phyloP scores from a whole-genome alignment of 345 rosid species.

The Eucalyptus microcorys region DNA sequence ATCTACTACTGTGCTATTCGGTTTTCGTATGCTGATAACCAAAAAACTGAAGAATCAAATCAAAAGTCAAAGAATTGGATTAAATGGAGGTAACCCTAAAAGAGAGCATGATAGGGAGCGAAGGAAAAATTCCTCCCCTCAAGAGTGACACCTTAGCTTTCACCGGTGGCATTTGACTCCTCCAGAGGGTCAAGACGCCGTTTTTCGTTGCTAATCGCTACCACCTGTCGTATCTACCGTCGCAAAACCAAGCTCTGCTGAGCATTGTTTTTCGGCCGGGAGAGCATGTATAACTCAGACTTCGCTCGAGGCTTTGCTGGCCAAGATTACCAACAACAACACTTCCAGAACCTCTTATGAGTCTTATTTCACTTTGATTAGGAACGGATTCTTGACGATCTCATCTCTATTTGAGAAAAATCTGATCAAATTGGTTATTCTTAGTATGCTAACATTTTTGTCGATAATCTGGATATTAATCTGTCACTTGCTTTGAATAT shows the following conservation, averaged over 20 bases:
- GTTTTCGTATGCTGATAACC: no score
- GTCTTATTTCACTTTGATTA: neutral
- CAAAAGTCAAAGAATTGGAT: neutral
- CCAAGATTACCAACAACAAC: no score
- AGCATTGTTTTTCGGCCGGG: neutral
- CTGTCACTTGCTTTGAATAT: neutral
- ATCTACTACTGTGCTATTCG: neutral
- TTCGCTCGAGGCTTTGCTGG: no score
- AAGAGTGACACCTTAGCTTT: neutral
- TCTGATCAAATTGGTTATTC: neutral
- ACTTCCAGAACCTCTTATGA: no score
- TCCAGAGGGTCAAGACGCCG: neutral
- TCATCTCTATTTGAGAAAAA: neutral
- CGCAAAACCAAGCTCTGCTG: neutral
- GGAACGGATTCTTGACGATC: neutral
- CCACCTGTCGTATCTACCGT: neutral
- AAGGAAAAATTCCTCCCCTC: neutral
- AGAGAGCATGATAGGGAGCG: neutral
- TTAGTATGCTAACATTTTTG: neutral
- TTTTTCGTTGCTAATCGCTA: neutral
- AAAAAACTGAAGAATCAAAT: no score
- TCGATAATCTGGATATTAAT: neutral
- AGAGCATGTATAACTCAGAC: neutral
- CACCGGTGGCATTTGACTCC: neutral
- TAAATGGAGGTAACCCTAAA: neutral